Conservation (phyloP, 768 basidiomycete species). For the Mycena olivaceomarginata region DNA sequence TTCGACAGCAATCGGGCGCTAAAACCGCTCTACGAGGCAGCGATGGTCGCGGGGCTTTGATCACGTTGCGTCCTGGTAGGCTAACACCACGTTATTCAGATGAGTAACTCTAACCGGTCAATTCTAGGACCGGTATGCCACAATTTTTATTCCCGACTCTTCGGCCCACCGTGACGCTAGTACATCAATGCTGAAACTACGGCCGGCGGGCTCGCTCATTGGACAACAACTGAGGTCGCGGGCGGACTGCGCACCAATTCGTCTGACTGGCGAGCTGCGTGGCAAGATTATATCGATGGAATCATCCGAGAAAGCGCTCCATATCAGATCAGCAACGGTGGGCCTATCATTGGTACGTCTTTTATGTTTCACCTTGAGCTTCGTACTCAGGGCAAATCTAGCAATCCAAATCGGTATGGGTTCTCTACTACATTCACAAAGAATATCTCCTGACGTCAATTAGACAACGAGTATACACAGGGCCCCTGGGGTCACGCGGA, state of each 20-base stretch:
- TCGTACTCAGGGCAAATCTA: constrained; percentile 45
- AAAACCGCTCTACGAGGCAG: constrained; percentile 85
- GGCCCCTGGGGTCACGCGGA: constrained; percentile 63
- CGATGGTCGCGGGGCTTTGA: constrained; percentile 84
- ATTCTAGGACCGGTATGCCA: constrained; percentile 59
- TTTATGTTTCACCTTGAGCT: neutral
- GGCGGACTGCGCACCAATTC: constrained; percentile 85
- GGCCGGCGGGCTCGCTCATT: constrained; percentile 83
- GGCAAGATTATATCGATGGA: constrained; percentile 82
- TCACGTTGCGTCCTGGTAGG: constrained; percentile 86
- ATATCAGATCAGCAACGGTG: constrained; percentile 83
- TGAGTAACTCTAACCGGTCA: constrained; percentile 21
- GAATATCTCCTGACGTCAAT: neutral
- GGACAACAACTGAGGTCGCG: constrained; percentile 82
- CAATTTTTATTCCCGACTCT: too few species aligned
- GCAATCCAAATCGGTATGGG: constrained; percentile 74
- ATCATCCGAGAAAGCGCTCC: constrained; percentile 76
- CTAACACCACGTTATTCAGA: constrained; percentile 30
- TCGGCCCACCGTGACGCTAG: constrained; percentile 42
- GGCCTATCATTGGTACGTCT: constrained; percentile 81
- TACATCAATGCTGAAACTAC: constrained; percentile 91
- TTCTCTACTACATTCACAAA: neutral
- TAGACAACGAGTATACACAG: constrained; percentile 88
- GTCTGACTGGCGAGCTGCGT: constrained; percentile 80
- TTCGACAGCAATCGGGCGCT: constrained; percentile 83